Evolutionary conservation across 345 rosid species (phyloP).

Genomic region (Citrus trifoliata): DNA sequence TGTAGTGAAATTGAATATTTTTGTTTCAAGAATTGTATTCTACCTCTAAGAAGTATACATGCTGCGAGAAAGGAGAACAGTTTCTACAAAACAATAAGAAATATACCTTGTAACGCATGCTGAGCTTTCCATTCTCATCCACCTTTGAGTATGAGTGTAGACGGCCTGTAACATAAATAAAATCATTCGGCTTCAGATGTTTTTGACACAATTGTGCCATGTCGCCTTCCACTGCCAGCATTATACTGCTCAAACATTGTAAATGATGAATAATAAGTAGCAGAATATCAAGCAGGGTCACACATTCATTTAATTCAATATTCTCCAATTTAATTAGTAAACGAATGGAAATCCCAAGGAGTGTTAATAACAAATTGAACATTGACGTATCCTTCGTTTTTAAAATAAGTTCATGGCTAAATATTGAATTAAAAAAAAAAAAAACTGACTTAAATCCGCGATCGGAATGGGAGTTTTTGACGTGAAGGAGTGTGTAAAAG

Average conservation of each 20-base stretch:
- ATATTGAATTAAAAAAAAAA: neutral
- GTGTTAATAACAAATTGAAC: too few species aligned
- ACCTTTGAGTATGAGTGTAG: slow-evolving; percentile 31
- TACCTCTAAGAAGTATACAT: neutral
- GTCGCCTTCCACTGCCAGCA: slow-evolving; percentile 40
- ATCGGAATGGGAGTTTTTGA: slow-evolving; percentile 27
- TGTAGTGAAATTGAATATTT: neutral
- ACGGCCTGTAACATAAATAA: slow-evolving; percentile 54
- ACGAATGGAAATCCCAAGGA: too few species aligned
- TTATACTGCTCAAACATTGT: slow-evolving; percentile 38
- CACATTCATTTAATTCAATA: neutral
- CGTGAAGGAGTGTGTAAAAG: slow-evolving; percentile 42
- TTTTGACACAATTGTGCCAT: slow-evolving; percentile 44
- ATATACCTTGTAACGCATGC: slow-evolving; percentile 39
- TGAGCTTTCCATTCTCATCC: slow-evolving; percentile 21
- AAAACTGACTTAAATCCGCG: slow-evolving; percentile 48
- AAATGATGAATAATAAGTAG: neutral
- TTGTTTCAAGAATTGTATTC: neutral
- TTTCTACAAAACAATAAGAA: neutral
- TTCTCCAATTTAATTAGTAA: neutral
- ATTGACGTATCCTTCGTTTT: neutral
- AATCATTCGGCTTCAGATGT: slow-evolving; percentile 59
- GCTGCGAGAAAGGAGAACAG: neutral
- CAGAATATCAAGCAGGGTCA: neutral
- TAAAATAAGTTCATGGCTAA: neutral